Evolutionary conservation across 139 green algal species (phyloP), one percentile per base, ranked within the genome.

Genomic region (Astrephomene gubernaculifera): DNA sequence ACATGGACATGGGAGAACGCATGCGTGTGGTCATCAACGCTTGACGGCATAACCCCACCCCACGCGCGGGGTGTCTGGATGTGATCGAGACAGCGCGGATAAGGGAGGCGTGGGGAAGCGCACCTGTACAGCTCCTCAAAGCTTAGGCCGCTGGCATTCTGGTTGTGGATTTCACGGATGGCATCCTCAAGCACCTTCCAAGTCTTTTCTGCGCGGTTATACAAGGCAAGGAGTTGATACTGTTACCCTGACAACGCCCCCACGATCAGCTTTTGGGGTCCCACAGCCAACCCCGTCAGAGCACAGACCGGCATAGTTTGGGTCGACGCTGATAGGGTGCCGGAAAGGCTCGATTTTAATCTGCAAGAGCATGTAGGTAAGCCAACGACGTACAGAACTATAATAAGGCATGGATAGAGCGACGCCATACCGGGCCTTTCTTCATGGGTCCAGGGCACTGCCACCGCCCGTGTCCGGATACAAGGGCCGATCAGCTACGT

Each of bases 121-220:
- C 41, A 97, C 94, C 95, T 92, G 92, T 99, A 99, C 22, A 99
- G 95, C 94, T 99, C 97, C 86, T 99, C 98, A 87, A 99, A 99
- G 81, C 93, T 97, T 10, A 99, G 94, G 0, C 95, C 94, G 64
- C 91, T 97, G 22, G 97, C 95, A 75, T 99, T 99, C 79, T 98
- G 95, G 86, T 96, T 97, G 91, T 99, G 96, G 63, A 99, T 99
- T 79, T 99, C 95, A 6, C 94, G 88, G 61, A 99, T 99, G 14
- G 97, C 97, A 74, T 95, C 92, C 80, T 99, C 95, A 54, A 99
- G 88, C 21, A 98, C 86, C 64, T 95, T 93, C 97, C 97, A 99
- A 2, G 96, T 99, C 76, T 98, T 99, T 38, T 99, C 97, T 96
- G 95, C 87, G 78, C 33, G 54, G n/a, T n/a, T n/a, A n/a, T n/a